Conservation (phyloP, 768 basidiomycete genomes). For the Kwoniella europaea region DNA sequence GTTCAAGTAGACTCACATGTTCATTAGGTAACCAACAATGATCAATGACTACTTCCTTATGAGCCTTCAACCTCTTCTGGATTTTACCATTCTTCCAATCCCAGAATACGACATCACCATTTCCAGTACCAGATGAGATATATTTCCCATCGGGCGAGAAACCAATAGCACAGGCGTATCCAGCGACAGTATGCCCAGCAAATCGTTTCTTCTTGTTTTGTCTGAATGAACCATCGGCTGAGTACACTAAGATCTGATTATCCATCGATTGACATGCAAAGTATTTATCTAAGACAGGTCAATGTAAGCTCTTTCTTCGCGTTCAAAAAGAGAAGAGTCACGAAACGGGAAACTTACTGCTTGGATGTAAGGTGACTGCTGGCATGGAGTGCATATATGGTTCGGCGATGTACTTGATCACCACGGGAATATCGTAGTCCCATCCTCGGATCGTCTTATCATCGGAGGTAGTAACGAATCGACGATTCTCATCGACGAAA, state of each 20-base stretch:
- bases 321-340: background rate
- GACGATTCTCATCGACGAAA: conserved; percentile 95
- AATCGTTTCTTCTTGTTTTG: conserved; percentile 99
- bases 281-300: conserved; percentile 73
- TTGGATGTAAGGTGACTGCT: conserved; percentile 92
- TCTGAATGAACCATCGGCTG: conserved; percentile 89
- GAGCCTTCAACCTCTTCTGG: conserved; percentile 84
- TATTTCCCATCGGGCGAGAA: conserved; percentile 99
- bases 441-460: conserved; percentile 99
- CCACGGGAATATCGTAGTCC: conserved; percentile 99
- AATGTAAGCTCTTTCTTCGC: background rate
- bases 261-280: conserved; percentile 97
- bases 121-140: conserved; percentile 94
- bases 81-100: conserved; percentile 99
- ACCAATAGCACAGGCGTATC: conserved; percentile 94
- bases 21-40: conserved; percentile 99
- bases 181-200: conserved; percentile 94
- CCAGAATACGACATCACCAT: conserved; percentile 97
- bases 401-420: conserved; percentile 99
- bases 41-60: conserved; percentile 94
- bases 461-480: conserved; percentile 97
- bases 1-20: conserved; percentile 77
- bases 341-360: conserved; percentile 67
- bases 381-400: conserved; percentile 99
- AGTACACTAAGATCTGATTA: conserved; percentile 97